Evolutionary conservation across 805 yeast species (phyloP), one percentile per base, ranked within the genome.

Genomic region (Candida ovalis): DNA sequence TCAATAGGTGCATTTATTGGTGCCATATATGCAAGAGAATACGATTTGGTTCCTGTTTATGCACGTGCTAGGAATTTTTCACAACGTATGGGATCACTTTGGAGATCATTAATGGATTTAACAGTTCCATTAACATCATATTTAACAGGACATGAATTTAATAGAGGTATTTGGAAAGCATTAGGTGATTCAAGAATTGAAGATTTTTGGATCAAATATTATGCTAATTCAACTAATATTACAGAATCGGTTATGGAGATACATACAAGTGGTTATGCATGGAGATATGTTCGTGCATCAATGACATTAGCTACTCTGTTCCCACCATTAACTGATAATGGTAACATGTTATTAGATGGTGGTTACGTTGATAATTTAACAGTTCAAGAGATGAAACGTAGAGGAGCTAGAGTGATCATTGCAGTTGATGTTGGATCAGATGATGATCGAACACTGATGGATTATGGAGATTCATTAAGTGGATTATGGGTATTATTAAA

Each of bases 401-500:
- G 87, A 50, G 98, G 98, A 1, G 96, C 96, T 2, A 82, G 82
- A 48, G 77, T 84, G 36, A 82, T 92, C 17, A 81, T 94, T 61
- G 98, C 99, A 0, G 91, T 90, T 15, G 99, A 92, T 67, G 99
- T 92, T 35, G 99, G 99, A 0, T 86, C 97, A 1, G 86, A 84
- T 3, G 98, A 94, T 63, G 98, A 91, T 58, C 76, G 92, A 44
- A 83, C 96, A 0, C 92, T 94, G 4, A 81, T 88, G 91, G 73
- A 75, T 39, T 94, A 89, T 64, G 98, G 99, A 2, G 98, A 92
- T 61, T 84, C 97, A 0, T 71, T 94, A 43, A 86, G 94, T 49
- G 99, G 99, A 1, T 72, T 84, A 35, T 91, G 98, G 97, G 96
- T 88, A 7, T 59, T 94, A 5, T 66, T 88, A 48, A 90, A 90